Evolutionary conservation across 768 basidiomycete species (phyloP).

Genomic region (Boletus sp.): DNA sequence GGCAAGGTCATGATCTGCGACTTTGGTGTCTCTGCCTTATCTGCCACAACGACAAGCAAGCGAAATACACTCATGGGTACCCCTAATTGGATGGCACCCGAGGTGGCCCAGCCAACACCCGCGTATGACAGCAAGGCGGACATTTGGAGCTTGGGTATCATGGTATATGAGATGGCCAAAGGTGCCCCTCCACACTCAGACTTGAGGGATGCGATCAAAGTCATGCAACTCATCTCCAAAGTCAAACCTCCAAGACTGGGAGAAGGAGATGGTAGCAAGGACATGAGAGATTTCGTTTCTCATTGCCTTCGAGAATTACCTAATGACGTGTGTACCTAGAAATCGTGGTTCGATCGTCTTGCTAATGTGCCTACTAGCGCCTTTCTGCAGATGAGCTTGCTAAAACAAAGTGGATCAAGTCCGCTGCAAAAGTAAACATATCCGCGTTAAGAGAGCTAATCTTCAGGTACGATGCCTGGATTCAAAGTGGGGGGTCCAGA

Average conservation of each 20-base stretch:
- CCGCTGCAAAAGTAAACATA: constrained; percentile 62
- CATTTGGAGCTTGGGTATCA: constrained; percentile 97
- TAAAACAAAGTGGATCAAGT: constrained; percentile 90
- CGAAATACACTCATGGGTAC: constrained; percentile 96
- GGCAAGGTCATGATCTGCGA: constrained; percentile 96
- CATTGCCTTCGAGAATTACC: constrained; percentile 82
- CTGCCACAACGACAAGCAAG: constrained; percentile 82
- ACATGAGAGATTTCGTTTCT: constrained; percentile 86
- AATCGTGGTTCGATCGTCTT: not conserved
- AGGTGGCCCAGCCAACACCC: constrained; percentile 87
- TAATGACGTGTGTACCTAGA: constrained; percentile 53
- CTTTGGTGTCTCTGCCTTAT: constrained; percentile 95
- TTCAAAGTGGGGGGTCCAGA: constrained; percentile 63
- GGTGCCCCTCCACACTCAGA: constrained; percentile 94
- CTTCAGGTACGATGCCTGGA: constrained; percentile 72
- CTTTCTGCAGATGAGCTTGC: constrained; percentile 84
- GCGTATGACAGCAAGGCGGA: constrained; percentile 97
- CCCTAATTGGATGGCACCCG: constrained; percentile 99
- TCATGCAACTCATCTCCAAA: constrained; percentile 87
- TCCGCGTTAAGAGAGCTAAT: constrained; percentile 79
- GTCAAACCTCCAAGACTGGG: constrained; percentile 77
- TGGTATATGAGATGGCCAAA: constrained; percentile 94
- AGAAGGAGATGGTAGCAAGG: constrained; percentile 77
- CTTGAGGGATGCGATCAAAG: constrained; percentile 74
- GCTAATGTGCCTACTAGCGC: constrained; percentile 49